Base-by-base conservation (phyloP, 2,329 filamentous ascomycete genomes). In the Verticillium tricorpus region DNA sequence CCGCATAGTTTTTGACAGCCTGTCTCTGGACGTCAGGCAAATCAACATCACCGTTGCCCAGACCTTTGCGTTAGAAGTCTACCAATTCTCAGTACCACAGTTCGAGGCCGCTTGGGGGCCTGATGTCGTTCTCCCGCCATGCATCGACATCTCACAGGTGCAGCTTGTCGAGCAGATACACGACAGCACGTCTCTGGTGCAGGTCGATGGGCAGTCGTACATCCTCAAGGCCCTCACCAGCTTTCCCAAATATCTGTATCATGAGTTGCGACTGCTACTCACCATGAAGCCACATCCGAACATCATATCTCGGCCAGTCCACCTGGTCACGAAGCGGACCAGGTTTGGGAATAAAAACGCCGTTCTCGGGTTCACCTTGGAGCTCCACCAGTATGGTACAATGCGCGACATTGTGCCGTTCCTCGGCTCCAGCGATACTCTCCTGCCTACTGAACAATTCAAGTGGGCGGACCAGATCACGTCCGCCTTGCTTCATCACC, bases 161-260 rank as follows among this genome's bases (percentile, higher is more conserved):
- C 73, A 77, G 45, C 78, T 86, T 56, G 68, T 83, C 63, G 75
- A 76, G 22, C 82, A 87, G 69, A 72, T 87, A 19, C 82, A 87
- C 65, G 85, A 88, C 67, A 86, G 84, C 63, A 81, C 87, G 55
- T 85, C 82, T 61, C 73, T 86, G 15, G 83, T 87, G 55, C 72
- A 74, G 35, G 74, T 82, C 50, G 65, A 72, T 22, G 74, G 71
- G 7, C 67, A 73, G 57, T 70, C 76, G 2, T 82, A 79, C 75
- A 81, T 86, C 61, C 79, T 88, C 71, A 88, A 88, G 69, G 82
- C 83, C 3, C 70, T 87, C 52, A 82, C 81, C 2, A 84, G 82
- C 71, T 81, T 79, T 65, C 78, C 82, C 63, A 86, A 86, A 67
- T 87, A 83, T 67, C 74, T 88, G 40, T 88, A 87, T 68, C 83